Evolutionary conservation across 2,329 filamentous ascomycete species (phyloP).

Genomic region (Calonectria hongkongensis): DNA sequence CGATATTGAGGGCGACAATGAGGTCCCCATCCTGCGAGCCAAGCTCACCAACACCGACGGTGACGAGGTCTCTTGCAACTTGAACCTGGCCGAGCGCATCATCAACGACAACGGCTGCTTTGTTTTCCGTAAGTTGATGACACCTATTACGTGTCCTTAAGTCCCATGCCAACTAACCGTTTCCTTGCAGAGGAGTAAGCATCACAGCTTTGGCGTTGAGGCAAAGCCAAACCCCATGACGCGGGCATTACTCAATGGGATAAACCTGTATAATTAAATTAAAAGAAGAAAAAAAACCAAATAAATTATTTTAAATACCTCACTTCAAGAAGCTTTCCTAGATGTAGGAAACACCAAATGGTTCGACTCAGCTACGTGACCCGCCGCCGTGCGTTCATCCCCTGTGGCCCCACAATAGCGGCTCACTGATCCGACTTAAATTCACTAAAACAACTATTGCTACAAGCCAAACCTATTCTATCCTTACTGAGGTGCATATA

Average conservation of each 20-base stretch:
- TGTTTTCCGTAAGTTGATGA: constrained; percentile 41
- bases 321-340: not conserved
- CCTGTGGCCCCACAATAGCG: not conserved
- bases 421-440: not conserved
- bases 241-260: not conserved
- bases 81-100: constrained; percentile 75
- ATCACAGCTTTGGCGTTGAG: not conserved
- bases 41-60: constrained; percentile 65
- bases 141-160: not conserved
- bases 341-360: not conserved
- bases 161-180: not conserved
- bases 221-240: not conserved
- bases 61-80: constrained; percentile 63
- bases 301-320: not conserved
- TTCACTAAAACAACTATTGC: too few relatives aligned
- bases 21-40: constrained; percentile 73
- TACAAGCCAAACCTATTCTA: too few relatives aligned
- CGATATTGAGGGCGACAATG: constrained; percentile 69
- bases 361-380: not conserved
- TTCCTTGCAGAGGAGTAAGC: constrained; percentile 4
- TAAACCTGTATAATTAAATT: not conserved
- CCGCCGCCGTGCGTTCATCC: too few relatives aligned
- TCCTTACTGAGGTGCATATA: too few relatives aligned
- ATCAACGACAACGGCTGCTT: constrained; percentile 69
- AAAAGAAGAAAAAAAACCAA: not conserved